Percentiles rank a stretch among this genome's conserved stretches.
These are phyloP conservation scores for Schrenkiella parvula DNA, from an alignment of 345 rosid genomes.

Conservation along the genomic window DNA sequence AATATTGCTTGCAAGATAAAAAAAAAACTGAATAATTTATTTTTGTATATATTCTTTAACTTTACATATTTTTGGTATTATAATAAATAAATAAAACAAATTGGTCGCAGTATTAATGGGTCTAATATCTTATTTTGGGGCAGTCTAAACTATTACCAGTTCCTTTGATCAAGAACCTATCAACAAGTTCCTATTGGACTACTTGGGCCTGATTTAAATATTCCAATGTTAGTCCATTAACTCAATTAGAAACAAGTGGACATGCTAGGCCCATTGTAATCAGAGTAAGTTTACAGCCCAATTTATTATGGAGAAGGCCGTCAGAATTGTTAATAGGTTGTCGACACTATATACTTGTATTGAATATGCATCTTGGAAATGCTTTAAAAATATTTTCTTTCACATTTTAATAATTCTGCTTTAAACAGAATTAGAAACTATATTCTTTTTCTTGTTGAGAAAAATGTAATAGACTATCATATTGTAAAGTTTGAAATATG, in stretches of 20 bases:
- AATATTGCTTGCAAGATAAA: background rate
- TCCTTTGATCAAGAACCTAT: background rate
- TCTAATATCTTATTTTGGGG: background rate
- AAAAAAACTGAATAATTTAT: background rate
- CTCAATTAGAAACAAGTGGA: background rate
- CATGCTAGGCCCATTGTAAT: background rate
- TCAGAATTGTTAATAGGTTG: background rate
- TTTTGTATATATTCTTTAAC: background rate
- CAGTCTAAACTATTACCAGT: background rate
- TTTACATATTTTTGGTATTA: background rate
- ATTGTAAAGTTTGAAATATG: background rate
- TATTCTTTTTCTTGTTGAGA: background rate
- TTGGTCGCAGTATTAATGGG: background rate
- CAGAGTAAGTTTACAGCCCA: background rate
- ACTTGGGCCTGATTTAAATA: background rate
- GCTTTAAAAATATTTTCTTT: background rate
- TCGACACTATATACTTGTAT: background rate
- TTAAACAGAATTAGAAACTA: background rate
- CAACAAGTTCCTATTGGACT: no score
- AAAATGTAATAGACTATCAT: background rate
- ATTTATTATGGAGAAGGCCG: background rate
- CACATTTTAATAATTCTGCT: background rate
- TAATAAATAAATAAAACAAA: background rate
- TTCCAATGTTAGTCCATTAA: background rate
- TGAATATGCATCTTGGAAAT: background rate